Percentiles rank a stretch among this genome's conserved stretches.
These are phyloP conservation scores for Meira nashicola DNA, from an alignment of 1,284 basidiomycete genomes.

Conservation along the genomic window DNA sequence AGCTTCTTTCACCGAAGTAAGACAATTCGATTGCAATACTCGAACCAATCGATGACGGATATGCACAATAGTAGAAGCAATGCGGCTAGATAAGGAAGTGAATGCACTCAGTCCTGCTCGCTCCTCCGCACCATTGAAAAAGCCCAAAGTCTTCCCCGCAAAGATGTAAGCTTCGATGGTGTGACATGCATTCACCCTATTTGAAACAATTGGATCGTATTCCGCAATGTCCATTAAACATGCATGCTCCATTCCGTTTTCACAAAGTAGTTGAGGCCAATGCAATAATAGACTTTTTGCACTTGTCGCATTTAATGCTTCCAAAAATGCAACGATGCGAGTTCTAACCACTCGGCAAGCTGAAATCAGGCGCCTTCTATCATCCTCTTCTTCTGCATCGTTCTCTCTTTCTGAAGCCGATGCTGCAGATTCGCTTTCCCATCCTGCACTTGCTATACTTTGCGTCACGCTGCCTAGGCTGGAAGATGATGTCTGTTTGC, in stretches of 20 bases:
- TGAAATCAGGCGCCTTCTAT: neutral
- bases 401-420: neutral
- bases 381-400: neutral
- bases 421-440: neutral
- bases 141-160: neutral
- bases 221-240: conserved; percentile 9
- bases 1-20: neutral
- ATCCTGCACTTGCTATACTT: too few relatives aligned
- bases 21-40: neutral
- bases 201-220: neutral
- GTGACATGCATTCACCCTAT: neutral
- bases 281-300: neutral
- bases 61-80: neutral
- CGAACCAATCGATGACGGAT: neutral
- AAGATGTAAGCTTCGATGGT: neutral
- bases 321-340: neutral
- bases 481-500: too few relatives aligned
- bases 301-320: neutral
- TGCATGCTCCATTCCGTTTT: neutral
- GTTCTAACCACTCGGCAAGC: neutral
- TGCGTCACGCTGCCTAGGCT: too few relatives aligned
- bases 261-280: neutral
- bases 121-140: conserved; percentile 3
- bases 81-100: conserved; percentile 5
- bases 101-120: neutral